These are phyloP conservation scores for Podaxis sp. DNA, from an alignment of 768 basidiomycete species.

Conservation along the genomic window DNA sequence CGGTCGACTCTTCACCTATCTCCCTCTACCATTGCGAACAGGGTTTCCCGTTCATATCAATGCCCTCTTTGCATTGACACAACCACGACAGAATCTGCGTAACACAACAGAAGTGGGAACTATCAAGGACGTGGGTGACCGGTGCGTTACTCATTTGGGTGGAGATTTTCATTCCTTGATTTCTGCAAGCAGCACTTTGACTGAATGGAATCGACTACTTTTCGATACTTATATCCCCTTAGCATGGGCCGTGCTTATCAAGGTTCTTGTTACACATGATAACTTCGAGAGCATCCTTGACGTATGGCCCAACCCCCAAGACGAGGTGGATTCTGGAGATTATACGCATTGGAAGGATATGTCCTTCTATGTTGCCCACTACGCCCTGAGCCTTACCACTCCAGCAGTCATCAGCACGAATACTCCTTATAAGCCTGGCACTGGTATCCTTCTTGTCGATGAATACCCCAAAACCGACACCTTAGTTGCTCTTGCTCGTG, in stretches of 20 bases:
- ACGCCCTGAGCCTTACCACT: constrained; percentile 26
- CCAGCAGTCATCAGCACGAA: constrained; percentile 33
- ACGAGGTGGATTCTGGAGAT: constrained; percentile 34
- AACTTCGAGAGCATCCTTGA: constrained; percentile 30
- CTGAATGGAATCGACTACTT: constrained; percentile 48
- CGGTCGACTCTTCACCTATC: constrained; percentile 47
- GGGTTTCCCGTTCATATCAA: constrained; percentile 46
- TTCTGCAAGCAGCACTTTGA: constrained; percentile 33
- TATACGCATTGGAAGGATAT: constrained; percentile 37
- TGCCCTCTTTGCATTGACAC: constrained; percentile 44
- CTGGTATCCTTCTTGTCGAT: constrained; percentile 26
- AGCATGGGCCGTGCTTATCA: constrained; percentile 40
- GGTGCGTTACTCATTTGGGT: neutral
- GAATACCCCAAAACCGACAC: constrained; percentile 8
- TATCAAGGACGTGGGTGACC: neutral
- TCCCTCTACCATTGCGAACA: constrained; percentile 46
- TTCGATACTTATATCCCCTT: constrained; percentile 44
- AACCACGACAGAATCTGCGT: constrained; percentile 39
- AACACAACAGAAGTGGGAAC: neutral
- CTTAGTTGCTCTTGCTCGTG: constrained; percentile 28
- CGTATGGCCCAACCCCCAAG: constrained; percentile 40
- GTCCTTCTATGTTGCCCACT: constrained; percentile 27
- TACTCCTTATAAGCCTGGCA: constrained; percentile 3
- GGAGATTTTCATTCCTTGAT: neutral
- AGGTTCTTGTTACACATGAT: constrained; percentile 25